Evolutionary conservation across 2,329 filamentous ascomycete genomes (phyloP).

Genomic region (Xylariaceae sp.): DNA sequence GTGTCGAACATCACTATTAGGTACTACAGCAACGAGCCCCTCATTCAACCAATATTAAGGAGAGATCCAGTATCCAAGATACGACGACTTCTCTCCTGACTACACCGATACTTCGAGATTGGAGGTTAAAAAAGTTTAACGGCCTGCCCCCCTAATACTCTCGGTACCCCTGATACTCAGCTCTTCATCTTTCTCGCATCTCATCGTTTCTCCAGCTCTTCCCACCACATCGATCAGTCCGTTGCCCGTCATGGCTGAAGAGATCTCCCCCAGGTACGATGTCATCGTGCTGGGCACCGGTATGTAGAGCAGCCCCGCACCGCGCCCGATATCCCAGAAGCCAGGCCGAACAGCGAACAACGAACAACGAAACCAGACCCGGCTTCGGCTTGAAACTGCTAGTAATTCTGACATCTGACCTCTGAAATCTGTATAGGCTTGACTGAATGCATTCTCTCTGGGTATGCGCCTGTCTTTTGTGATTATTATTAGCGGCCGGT

Average conservation of each 20-base stretch:
- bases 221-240: constrained; percentile 20
- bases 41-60: constrained; percentile 21
- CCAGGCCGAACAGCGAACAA: constrained; percentile 3
- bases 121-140: not conserved
- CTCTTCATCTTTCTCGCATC: constrained; percentile 20
- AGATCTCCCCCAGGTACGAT: constrained; percentile 98
- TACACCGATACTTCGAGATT: constrained; percentile 30
- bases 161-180: constrained; percentile 11
- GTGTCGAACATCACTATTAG: constrained; percentile 22
- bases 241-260: constrained; percentile 66
- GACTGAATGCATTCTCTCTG: constrained; percentile 98
- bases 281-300: constrained; percentile 97
- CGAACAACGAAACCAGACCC: too few species aligned
- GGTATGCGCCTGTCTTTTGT: constrained; percentile 51
- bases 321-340: constrained; percentile 4
- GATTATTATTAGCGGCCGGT: not conserved
- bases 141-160: not conserved
- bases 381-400: constrained; percentile 8
- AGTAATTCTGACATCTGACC: constrained; percentile 5
- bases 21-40: constrained; percentile 22
- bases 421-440: constrained; percentile 54
- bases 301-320: constrained; percentile 44
- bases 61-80: not conserved
- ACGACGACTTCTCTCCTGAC: constrained; percentile 12
- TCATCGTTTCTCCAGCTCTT: not conserved